A percentile compares a stretch with the other conserved stretches of the same genome.
Conservation (phyloP, 2,329 filamentous ascomycete species). For the Arthrobotrys musiformis region DNA sequence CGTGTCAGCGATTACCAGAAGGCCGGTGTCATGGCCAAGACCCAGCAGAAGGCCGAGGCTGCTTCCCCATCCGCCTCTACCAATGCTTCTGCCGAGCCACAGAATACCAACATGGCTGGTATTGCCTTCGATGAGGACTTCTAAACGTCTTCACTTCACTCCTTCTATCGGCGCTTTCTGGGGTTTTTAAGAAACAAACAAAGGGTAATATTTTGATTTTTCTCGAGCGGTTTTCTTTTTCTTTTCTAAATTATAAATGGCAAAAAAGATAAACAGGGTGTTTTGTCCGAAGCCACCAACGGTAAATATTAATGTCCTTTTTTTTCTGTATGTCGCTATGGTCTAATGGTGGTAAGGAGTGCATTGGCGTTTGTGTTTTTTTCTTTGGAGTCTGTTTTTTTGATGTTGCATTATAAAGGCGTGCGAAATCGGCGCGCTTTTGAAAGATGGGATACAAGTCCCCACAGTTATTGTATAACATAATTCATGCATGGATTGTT, state of each 20-base stretch:
- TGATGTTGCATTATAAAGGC: conserved; percentile 7
- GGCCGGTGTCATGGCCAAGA: conserved; percentile 96
- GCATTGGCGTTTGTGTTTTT: conserved; percentile 42
- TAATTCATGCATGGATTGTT: conserved; percentile 7
- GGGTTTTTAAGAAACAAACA: background rate
- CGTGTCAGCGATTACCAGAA: conserved; percentile 99
- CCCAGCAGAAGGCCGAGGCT: conserved; percentile 75
- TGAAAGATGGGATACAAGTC: conserved; percentile 7
- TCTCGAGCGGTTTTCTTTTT: conserved; percentile 21
- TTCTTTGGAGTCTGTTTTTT: background rate
- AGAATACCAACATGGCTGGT: conserved; percentile 75
- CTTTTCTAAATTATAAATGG: conserved; percentile 21
- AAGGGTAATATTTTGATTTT: conserved; percentile 12
- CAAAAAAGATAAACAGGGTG: conserved; percentile 1
- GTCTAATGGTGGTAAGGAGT: conserved; percentile 46
- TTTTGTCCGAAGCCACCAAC: background rate
- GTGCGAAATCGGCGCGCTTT: conserved; percentile 10
- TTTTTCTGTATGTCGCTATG: conserved; percentile 27
- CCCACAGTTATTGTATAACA: conserved; percentile 17
- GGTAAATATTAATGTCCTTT: conserved; percentile 25
- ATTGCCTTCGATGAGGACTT: conserved; percentile 98
- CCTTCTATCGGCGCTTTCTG: background rate
- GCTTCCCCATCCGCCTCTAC: conserved; percentile 63
- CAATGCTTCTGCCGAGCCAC: conserved; percentile 65
- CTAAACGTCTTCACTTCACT: conserved; percentile 67